Evolutionary conservation across 345 rosid genomes (phyloP), one percentile per base, ranked within the genome.

Genomic region (Cardamine occulta): DNA sequence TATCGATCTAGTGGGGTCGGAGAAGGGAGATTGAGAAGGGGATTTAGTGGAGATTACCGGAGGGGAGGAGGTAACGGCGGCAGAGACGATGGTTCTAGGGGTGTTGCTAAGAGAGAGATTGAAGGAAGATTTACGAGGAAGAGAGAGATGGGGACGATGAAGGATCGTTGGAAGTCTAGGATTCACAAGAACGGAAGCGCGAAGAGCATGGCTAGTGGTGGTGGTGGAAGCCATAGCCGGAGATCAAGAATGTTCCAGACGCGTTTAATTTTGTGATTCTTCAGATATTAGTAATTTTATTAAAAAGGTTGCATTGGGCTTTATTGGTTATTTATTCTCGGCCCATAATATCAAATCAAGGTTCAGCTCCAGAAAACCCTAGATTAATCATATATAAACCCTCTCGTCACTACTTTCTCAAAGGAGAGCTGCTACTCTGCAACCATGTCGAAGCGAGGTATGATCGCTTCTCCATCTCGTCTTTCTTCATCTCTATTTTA

Each of bases 361-460:
- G 18, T 17, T 13, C 12, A 70, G 72, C 60, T 29, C 11, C 1
- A 40, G 66, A 17, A 77, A 77, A 58, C 80, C 80, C 80, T 77
- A 77, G 63, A 10, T 35, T 40, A 57, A 5, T 0, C 54, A 39
- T 40, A 77, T 64, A 77, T 77, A 77, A 57, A 71, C 21, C 12
- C 61, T 39, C 62, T 48, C 71, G 51, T 72, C 76, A 49, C 76
- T 11, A 9, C 17, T 24, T 44, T 31, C 63, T 40, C 28, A 1
- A 14, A 66, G 67, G 39, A 76, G 80, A 77, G 80, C 80, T 70
- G 70, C 70, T 44, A 75, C 28, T 32, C 57, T 49, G 73, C 74
- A 66, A 66, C 80, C 64, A 80, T 80, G 83, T 80, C 83, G 83
- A 80, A 80, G 83, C 80, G 83, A 80, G 83, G 83, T 80, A 65